A percentile compares a stretch with the other conserved stretches of the same genome.
These are phyloP conservation scores for Bacidia gigantensis DNA, from an alignment of 495 filamentous ascomycete genomes.

Conservation along the genomic window DNA sequence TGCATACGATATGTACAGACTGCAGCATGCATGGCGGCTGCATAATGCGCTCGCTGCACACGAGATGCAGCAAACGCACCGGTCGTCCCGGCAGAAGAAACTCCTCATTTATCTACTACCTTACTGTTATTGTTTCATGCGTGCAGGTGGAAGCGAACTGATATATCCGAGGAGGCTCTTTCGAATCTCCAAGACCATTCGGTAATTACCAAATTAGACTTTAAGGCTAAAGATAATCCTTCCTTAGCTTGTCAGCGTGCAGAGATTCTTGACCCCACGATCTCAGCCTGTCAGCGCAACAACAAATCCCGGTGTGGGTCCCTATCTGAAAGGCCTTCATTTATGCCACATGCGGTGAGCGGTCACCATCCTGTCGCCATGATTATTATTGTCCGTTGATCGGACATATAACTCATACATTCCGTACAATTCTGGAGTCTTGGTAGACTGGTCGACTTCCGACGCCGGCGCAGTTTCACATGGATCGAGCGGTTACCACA, in stretches of 20 bases:
- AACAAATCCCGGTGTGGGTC: neutral
- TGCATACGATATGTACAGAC: too few relatives aligned
- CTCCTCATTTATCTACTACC: neutral
- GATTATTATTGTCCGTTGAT: neutral
- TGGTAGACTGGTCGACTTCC: neutral
- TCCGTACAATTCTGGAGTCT: neutral
- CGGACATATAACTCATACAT: neutral
- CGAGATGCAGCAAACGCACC: neutral
- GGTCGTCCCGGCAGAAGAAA: neutral
- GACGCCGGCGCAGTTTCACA: neutral
- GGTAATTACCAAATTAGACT: neutral
- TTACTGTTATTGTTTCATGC: neutral
- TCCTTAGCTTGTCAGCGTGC: neutral
- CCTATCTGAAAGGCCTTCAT: neutral
- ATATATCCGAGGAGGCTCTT: neutral
- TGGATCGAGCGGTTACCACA: too few relatives aligned
- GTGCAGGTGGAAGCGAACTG: too few relatives aligned
- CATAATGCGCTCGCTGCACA: too few relatives aligned
- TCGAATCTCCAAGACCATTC: neutral
- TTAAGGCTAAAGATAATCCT: neutral
- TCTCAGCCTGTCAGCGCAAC: neutral
- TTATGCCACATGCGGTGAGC: neutral
- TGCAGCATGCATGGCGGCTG: too few relatives aligned
- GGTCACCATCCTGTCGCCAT: too few relatives aligned
- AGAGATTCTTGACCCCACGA: neutral